A percentile compares a stretch with the other conserved stretches of the same genome.
Conservation (phyloP, 139 green algal genomes). For the Nannochloris sp. region DNA sequence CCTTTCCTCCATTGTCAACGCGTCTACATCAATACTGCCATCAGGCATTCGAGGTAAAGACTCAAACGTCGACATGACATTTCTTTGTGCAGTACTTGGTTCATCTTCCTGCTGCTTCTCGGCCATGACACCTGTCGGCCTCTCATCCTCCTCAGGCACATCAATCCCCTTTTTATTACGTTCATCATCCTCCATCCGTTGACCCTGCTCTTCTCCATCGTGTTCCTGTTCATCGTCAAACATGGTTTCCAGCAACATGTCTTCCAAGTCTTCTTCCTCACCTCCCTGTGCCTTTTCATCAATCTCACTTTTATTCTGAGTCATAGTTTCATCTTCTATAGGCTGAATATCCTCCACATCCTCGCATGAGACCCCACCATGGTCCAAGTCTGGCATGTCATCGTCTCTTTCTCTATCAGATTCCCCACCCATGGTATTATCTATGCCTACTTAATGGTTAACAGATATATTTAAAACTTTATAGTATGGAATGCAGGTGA, state of each 20-base stretch:
- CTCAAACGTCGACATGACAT: background rate
- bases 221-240: slow-evolving; percentile 1
- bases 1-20: slow-evolving; percentile 18
- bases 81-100: background rate
- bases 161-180: too few species aligned
- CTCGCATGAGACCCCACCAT: background rate
- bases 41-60: slow-evolving; percentile 14
- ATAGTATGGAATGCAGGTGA: too few species aligned
- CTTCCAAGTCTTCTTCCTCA: slow-evolving; percentile 24
- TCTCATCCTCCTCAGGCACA: background rate
- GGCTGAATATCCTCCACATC: too few species aligned
- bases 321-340: background rate
- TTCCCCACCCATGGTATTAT: too few species aligned
- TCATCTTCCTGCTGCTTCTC: background rate
- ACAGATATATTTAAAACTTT: too few species aligned
- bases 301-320: background rate
- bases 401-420: background rate
- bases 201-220: too few species aligned
- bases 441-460: too few species aligned
- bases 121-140: background rate
- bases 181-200: too few species aligned
- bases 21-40: slow-evolving; percentile 20
- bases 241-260: slow-evolving; percentile 12
- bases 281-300: background rate
- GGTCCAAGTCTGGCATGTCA: background rate